A percentile compares a stretch with the other conserved stretches of the same genome.
Evolutionary conservation across 345 rosid species (phyloP).

Genomic region (Hirschfeldia incana): DNA sequence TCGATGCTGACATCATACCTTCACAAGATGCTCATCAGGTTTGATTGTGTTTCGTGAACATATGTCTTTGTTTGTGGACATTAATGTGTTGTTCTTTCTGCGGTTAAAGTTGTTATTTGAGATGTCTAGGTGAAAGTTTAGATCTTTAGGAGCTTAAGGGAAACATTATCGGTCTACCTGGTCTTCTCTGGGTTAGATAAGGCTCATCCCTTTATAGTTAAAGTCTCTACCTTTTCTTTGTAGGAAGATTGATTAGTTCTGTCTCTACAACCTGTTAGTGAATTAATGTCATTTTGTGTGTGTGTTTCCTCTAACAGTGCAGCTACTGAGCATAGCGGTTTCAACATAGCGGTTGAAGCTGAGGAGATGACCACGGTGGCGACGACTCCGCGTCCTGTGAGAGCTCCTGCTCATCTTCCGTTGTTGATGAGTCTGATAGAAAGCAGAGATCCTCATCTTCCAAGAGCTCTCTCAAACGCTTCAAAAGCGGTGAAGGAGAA

Average conservation of each 20-base stretch:
- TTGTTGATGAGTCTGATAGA: slow-evolving; percentile 46
- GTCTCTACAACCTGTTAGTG: neutral
- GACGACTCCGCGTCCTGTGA: slow-evolving; percentile 39
- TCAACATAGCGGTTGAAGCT: slow-evolving; percentile 45
- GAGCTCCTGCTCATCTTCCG: slow-evolving; percentile 39
- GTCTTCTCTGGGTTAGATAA: too few relatives aligned
- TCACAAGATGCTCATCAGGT: slow-evolving; percentile 99
- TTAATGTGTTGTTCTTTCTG: too few relatives aligned
- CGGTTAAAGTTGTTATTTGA: neutral
- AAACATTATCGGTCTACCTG: too few relatives aligned
- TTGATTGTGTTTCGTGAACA: neutral
- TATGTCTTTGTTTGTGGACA: neutral
- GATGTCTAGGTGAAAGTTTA: neutral
- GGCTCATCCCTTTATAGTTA: too few relatives aligned
- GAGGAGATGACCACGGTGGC: slow-evolving; percentile 34
- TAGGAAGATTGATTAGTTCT: neutral
- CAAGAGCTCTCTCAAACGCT: slow-evolving; percentile 50
- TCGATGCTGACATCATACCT: slow-evolving; percentile 94
- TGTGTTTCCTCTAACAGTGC: slow-evolving; percentile 44
- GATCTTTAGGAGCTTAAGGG: neutral
- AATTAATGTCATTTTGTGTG: too few relatives aligned
- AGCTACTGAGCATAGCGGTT: slow-evolving; percentile 46
- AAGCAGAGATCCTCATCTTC: slow-evolving; percentile 39
- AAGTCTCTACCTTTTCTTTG: neutral
- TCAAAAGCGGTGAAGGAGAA: slow-evolving; percentile 48